Base-by-base conservation (phyloP, 345 rosid species). In the Hirschfeldia incana region DNA sequence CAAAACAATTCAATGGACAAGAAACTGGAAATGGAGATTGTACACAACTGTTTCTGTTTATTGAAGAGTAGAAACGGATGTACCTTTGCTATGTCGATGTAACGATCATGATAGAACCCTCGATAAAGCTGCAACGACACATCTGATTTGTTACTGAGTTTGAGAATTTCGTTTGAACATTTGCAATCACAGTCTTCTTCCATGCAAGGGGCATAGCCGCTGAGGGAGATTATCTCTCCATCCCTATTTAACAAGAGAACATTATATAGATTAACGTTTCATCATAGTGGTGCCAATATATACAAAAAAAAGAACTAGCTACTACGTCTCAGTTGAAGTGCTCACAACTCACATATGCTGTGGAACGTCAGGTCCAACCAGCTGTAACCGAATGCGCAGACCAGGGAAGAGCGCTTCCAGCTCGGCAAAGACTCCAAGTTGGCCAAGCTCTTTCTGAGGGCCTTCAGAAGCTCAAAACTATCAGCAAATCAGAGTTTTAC, bases 381-480 rank as follows among this genome's bases (percentile, higher is more conserved):
- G 78, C 53, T 87, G 90, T 67, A 95, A 72, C 29, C 79, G 80
- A 75, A 93, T 81, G 64, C 29, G 84, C 55, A 88, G 58, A 62
- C 92, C 89, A 77, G 97, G 89, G 81, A 95, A 89, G 76, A 95
- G 91, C 1, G 97, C 89, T 69, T 6, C 83, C 82, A 95, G 84
- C 86, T 93, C 99, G 69, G 91, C 88, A 71, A 95, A 90, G 67
- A 83, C 94, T 85, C 90, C 80, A 78, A 95, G 87, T 70, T 93
- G 97, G 30, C 85, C 83, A 79, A 95, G 97, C 86, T 95, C 98
- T 74, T 87, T 93, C 84, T 93, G 97, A 73, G 97, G 99, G 71
- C 99, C 99, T 95, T 81, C 69, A 34, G 79, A 76, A 61, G 74
- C 63, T 73, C 72, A 80, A 80, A 76, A 64, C 80, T 17, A 83